phyloP scores from a whole-genome alignment of 1,139 yeast species.

The Saccharomyces hybrid region DNA sequence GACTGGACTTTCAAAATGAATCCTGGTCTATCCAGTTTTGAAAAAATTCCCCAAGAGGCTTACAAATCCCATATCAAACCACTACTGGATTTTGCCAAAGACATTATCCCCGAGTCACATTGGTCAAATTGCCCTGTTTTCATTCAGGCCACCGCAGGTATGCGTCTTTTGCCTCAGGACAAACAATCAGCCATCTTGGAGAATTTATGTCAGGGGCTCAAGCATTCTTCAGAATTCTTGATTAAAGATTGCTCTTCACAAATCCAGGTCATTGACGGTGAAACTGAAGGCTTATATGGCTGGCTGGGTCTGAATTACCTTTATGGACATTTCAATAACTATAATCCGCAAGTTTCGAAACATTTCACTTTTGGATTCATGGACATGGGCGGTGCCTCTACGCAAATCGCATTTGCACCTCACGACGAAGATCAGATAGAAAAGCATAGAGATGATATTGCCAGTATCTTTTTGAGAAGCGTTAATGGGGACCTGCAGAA shows the following conservation, averaged over 20 bases:
- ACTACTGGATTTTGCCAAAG: slow-evolving; percentile 50
- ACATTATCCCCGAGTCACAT: slow-evolving; percentile 47
- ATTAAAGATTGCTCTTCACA: slow-evolving; percentile 49
- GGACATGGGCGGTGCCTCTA: slow-evolving; percentile 91
- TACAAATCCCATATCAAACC: slow-evolving; percentile 55
- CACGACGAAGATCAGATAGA: slow-evolving; percentile 44
- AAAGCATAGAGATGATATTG: slow-evolving; percentile 56
- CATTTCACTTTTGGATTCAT: slow-evolving; percentile 67
- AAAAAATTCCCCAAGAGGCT: slow-evolving; percentile 40
- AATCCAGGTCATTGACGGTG: slow-evolving; percentile 70
- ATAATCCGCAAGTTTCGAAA: slow-evolving; percentile 30
- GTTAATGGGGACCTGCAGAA: slow-evolving; percentile 52
- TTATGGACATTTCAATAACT: slow-evolving; percentile 46
- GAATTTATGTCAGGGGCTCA: slow-evolving; percentile 46
- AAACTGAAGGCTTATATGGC: slow-evolving; percentile 72
- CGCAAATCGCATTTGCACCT: slow-evolving; percentile 74
- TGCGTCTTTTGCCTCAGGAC: slow-evolving; percentile 51
- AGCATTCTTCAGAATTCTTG: slow-evolving; percentile 42
- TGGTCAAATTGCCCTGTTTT: slow-evolving; percentile 58
- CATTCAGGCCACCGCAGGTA: slow-evolving; percentile 75
- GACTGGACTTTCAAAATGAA: slow-evolving; percentile 54
- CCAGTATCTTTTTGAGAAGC: slow-evolving; percentile 47
- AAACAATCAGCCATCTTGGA: slow-evolving; percentile 41
- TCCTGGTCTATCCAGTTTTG: slow-evolving; percentile 63
- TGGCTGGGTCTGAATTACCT: slow-evolving; percentile 71